These are phyloP conservation scores for Carex arenaria DNA, from an alignment of 202 grass and related monocot species.

Conservation along the genomic window DNA sequence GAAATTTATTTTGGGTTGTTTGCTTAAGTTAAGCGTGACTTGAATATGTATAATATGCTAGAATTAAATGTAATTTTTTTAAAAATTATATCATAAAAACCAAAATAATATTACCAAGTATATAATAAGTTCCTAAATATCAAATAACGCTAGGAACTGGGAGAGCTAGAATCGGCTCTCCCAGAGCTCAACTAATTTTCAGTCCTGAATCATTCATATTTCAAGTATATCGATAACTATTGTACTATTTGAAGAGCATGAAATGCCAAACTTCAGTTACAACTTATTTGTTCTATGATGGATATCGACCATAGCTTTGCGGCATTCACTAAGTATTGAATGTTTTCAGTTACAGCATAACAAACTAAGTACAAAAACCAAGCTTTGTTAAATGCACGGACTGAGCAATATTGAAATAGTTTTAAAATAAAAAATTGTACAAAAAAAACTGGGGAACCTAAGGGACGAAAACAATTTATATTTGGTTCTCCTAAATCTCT, in stretches of 20 bases:
- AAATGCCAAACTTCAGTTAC: not conserved
- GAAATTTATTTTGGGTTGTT: too few relatives aligned
- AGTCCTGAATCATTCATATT: not conserved
- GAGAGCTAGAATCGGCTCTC: too few relatives aligned
- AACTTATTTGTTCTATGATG: not conserved
- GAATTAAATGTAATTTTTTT: too few relatives aligned
- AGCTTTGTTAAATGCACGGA: not conserved
- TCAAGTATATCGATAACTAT: not conserved
- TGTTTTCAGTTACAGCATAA: not conserved
- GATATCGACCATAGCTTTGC: not conserved
- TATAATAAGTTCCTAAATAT: too few relatives aligned
- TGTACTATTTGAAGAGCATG: not conserved
- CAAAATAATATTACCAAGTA: too few relatives aligned
- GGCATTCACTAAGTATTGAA: not conserved
- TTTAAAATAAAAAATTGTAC: not conserved
- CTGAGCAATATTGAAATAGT: slow-evolving; percentile 2
- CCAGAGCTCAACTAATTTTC: too few relatives aligned
- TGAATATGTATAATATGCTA: too few relatives aligned
- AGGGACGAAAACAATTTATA: not conserved
- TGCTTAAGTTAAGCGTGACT: too few relatives aligned
- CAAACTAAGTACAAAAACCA: not conserved
- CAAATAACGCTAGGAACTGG: too few relatives aligned
- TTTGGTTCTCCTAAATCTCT: slow-evolving; percentile 4
- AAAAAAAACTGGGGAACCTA: not conserved
- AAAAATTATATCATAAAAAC: not conserved